Conservation (phyloP, 371 early-diverging fungal species). For the Mucor lusitanicus region DNA sequence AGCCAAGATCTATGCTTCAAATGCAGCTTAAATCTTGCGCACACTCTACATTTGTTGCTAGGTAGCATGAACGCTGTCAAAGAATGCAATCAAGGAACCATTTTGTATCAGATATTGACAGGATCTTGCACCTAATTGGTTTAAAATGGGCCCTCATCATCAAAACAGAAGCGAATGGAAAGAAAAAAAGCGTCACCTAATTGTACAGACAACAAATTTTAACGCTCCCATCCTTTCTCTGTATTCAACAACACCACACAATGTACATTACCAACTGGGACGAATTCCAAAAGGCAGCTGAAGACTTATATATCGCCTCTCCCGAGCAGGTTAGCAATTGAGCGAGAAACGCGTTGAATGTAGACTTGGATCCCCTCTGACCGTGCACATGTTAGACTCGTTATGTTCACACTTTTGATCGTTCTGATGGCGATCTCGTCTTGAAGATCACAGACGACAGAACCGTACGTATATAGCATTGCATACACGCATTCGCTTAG, state of each 20-base stretch:
- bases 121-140: neutral
- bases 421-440: constrained; percentile 71
- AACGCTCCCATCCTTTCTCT: neutral
- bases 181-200: constrained; percentile 1
- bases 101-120: neutral
- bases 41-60: neutral
- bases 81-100: neutral
- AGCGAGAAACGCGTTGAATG: neutral
- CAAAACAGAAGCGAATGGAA: constrained; percentile 3
- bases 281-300: constrained; percentile 74
- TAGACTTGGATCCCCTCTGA: neutral
- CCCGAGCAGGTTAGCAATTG: constrained; percentile 60
- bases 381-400: constrained; percentile 53
- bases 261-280: constrained; percentile 66
- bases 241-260: neutral
- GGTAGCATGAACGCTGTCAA: neutral
- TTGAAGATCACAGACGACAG: constrained; percentile 76
- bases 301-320: constrained; percentile 65
- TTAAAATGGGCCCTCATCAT: neutral
- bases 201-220: neutral
- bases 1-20: no score
- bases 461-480: constrained; percentile 43
- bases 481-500: neutral
- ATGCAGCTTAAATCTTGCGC: no score
- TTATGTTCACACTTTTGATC: constrained; percentile 70